A percentile compares a stretch with the other conserved stretches of the same genome.
Conservation (phyloP, 129 eudicot genomes). For the Tagetes patula region DNA sequence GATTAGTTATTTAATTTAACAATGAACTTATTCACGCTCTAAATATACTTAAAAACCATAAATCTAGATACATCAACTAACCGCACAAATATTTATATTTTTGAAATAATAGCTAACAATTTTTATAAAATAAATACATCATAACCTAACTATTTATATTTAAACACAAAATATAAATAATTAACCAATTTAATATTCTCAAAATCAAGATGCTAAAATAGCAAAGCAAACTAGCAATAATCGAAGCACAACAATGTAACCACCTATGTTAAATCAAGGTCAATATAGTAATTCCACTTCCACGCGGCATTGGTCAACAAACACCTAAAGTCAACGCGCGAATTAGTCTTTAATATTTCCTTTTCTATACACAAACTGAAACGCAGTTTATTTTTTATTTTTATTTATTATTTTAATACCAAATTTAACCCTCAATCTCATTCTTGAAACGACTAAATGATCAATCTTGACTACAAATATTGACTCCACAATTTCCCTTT, state of each 20-base stretch:
- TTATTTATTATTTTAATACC: not conserved
- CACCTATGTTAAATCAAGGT: not conserved
- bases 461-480: conserved; percentile 27
- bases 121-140: no score
- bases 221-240: not conserved
- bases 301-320: conserved; percentile 44
- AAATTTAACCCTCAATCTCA: conserved; percentile 20
- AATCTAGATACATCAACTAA: no score
- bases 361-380: conserved; percentile 16
- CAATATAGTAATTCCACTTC: conserved; percentile 15
- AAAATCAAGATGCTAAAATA: no score
- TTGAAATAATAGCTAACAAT: no score
- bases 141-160: no score
- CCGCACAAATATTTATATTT: no score
- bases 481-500: conserved; percentile 2
- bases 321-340: conserved; percentile 34
- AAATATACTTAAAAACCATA: no score
- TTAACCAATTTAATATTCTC: not conserved
- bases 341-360: conserved; percentile 19
- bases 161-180: no score
- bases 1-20: no score
- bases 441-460: not conserved
- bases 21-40: no score
- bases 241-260: conserved; percentile 3
- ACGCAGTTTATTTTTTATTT: conserved; percentile 9